phyloP scores from a whole-genome alignment of 148 eudicot species.

The Talinum fruticosum region DNA sequence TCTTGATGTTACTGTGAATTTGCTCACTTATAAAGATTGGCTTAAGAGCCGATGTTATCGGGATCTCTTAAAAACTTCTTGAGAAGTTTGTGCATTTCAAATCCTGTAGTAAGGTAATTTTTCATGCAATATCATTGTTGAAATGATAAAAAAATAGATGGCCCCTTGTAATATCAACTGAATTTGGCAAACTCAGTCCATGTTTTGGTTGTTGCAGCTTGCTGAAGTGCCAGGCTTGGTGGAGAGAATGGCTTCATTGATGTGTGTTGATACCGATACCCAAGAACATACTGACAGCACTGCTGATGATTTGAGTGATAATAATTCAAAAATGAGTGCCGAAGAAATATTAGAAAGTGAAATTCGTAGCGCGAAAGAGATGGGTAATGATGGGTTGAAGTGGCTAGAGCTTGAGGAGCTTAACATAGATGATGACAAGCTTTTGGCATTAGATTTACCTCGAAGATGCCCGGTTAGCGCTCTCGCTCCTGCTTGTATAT shows the following conservation, averaged over 20 bases:
- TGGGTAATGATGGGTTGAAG: slow-evolving; percentile 42
- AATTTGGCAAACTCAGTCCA: not conserved
- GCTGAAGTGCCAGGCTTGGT: slow-evolving; percentile 91
- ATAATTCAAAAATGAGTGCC: slow-evolving; percentile 33
- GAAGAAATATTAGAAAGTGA: slow-evolving; percentile 58
- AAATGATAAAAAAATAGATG: not conserved
- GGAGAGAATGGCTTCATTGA: slow-evolving; percentile 89
- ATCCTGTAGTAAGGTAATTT: no score
- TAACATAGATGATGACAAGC: slow-evolving; percentile 57
- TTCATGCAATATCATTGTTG: not conserved
- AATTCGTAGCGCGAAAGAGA: slow-evolving; percentile 44
- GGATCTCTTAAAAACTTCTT: not conserved
- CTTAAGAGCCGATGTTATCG: not conserved
- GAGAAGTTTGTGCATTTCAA: not conserved
- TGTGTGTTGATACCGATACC: slow-evolving; percentile 74
- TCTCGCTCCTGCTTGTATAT: slow-evolving; percentile 8
- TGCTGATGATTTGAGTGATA: slow-evolving; percentile 30
- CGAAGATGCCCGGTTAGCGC: slow-evolving; percentile 77
- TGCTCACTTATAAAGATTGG: not conserved
- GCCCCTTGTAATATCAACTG: not conserved
- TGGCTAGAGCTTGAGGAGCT: slow-evolving; percentile 97
- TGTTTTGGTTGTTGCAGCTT: slow-evolving; percentile 54
- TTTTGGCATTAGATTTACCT: slow-evolving; percentile 71
- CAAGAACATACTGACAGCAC: slow-evolving; percentile 35
- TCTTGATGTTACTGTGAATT: not conserved